Evolutionary conservation across 495 filamentous ascomycete genomes (phyloP).

Genomic region (Tuber microsphaerosporum): DNA sequence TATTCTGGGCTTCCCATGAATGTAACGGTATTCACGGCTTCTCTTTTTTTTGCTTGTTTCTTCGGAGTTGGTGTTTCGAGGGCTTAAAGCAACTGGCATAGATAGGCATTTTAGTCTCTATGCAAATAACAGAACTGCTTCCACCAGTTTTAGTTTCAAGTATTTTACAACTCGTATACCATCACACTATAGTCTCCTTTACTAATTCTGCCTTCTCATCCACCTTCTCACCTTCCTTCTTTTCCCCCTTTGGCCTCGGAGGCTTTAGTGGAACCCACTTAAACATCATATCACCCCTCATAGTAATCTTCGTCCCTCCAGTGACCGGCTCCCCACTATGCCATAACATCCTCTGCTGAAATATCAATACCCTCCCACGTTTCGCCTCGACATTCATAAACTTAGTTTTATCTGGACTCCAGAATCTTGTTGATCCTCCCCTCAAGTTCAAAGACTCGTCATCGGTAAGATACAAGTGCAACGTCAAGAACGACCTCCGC

Average conservation of each 20-base stretch:
- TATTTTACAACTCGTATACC: neutral
- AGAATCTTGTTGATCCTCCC: slow-evolving; percentile 57
- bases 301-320: slow-evolving; percentile 53
- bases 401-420: slow-evolving; percentile 40
- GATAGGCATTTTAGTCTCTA: neutral
- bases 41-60: slow-evolving; percentile 14
- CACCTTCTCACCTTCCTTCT: neutral
- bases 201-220: slow-evolving; percentile 6
- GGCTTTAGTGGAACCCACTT: slow-evolving; percentile 26
- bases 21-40: neutral
- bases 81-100: slow-evolving; percentile 9
- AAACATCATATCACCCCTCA: slow-evolving; percentile 60
- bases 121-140: neutral
- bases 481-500: slow-evolving; percentile 51
- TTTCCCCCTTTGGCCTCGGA: slow-evolving; percentile 4
- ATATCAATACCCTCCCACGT: slow-evolving; percentile 53
- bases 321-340: slow-evolving; percentile 57
- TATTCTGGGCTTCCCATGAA: neutral
- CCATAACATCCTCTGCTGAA: slow-evolving; percentile 54
- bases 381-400: slow-evolving; percentile 51
- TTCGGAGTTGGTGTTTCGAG: slow-evolving; percentile 29
- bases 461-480: slow-evolving; percentile 64
- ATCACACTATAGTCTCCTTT: neutral
- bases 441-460: slow-evolving; percentile 33
- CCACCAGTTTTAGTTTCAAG: neutral